phyloP scores from a whole-genome alignment of 768 basidiomycete genomes.

The Candolleomyces eurysporus region DNA sequence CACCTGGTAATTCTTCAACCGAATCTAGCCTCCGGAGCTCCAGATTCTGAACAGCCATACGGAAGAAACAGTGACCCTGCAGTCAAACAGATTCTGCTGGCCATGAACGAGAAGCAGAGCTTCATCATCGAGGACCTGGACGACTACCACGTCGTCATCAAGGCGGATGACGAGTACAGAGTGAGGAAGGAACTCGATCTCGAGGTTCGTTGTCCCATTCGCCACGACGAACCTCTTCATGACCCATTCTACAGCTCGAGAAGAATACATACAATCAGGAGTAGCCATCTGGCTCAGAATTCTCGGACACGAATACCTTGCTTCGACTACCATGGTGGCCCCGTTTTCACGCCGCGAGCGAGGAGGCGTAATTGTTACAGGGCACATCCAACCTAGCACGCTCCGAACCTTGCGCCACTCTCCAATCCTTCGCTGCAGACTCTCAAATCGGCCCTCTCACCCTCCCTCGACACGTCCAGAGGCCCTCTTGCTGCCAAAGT shows the following conservation, averaged over 20 bases:
- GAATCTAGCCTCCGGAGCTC: background rate
- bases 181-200: conserved; percentile 70
- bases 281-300: background rate
- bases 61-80: conserved; percentile 68
- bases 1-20: conserved; percentile 49
- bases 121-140: conserved; percentile 90
- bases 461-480: too few species aligned
- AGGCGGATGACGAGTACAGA: conserved; percentile 75
- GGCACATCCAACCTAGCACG: too few species aligned
- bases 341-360: too few species aligned
- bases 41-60: background rate
- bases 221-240: background rate
- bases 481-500: too few species aligned
- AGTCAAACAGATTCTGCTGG: conserved; percentile 82
- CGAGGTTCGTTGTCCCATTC: conserved; percentile 51
- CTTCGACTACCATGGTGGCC: too few species aligned
- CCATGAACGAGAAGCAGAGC: conserved; percentile 75
- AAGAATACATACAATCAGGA: conserved; percentile 85
- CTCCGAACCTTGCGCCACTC: too few species aligned
- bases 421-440: too few species aligned
- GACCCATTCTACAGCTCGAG: conserved; percentile 34
- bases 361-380: too few species aligned
- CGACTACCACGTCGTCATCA: conserved; percentile 79
- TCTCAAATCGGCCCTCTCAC: too few species aligned
- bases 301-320: background rate